These are phyloP conservation scores for Betula pendula DNA, from an alignment of 306 rosid genomes.

Conservation along the genomic window DNA sequence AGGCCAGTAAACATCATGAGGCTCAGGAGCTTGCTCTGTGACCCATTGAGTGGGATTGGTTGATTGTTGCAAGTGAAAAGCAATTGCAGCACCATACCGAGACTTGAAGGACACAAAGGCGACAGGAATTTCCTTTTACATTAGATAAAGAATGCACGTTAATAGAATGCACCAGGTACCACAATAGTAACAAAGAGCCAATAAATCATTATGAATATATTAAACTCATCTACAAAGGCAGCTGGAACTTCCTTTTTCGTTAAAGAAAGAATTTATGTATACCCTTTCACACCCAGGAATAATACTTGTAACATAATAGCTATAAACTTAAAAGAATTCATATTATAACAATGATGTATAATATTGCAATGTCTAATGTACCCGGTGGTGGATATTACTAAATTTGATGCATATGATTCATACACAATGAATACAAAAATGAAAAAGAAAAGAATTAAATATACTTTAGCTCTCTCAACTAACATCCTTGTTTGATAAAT, in stretches of 20 bases:
- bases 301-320: not conserved
- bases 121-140: constrained; percentile 72
- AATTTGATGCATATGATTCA: not conserved
- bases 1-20: constrained; percentile 92
- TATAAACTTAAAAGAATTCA: not conserved
- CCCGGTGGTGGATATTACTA: not conserved
- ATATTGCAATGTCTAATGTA: not conserved
- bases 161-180: constrained; percentile 25
- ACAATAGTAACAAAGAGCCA: constrained; percentile 9
- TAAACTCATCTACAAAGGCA: constrained; percentile 57
- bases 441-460: no score
- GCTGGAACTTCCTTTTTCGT: constrained; percentile 70
- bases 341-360: not conserved
- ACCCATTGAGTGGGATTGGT: constrained; percentile 79
- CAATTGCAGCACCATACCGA: constrained; percentile 74
- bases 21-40: constrained; percentile 90
- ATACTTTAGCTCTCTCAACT: no score
- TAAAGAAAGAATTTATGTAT: constrained; percentile 24
- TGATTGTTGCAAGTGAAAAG: constrained; percentile 75
- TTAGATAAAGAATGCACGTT: constrained; percentile 28
- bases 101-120: constrained; percentile 91
- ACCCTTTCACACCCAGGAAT: not conserved
- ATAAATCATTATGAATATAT: not conserved
- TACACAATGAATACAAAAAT: not conserved
- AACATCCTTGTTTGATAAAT: no score